Base-by-base conservation (phyloP, 2,329 filamentous ascomycete genomes). In the Colletotrichum sp. region DNA sequence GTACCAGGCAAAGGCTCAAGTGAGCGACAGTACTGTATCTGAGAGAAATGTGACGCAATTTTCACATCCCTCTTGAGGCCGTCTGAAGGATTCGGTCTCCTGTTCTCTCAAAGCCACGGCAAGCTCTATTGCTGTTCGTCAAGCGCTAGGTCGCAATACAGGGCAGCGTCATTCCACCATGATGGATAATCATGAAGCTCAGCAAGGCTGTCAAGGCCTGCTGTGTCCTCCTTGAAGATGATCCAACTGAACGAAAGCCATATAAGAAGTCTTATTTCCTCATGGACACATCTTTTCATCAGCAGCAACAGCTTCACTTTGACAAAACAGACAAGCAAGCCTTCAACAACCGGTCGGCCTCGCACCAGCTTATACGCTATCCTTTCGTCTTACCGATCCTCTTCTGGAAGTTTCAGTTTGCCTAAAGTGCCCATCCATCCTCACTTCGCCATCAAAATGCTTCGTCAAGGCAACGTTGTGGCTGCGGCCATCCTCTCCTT, bases 371-470 rank as follows among this genome's bases (percentile, higher is more conserved):
- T 30, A 32, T 8, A 32, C 57, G 30, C 59, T 13, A 63, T 36
- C 9, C 4, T n/a, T 8, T 25, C 30, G 19, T 34, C 30, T 22
- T 13, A 52, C n/a, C 11, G n/a, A 8, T 6, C 59, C 28, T 32
- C 16, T 30, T 25, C 22, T 19, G 25, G 55, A 16, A 63, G 6
- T 63, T 36, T 25, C n/a, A n/a, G 2, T 32, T 64, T 39, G 19
- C 30, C 32, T 19, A 5, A 28, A 9, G 12, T 39, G 19, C 48
- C 27, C 22, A 65, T 30, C 12, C 9, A 32, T 19, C 44, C 15
- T 28, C n/a, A 15, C 11, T 25, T 77, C 12, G 11, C 44, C n/a
- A 13, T 84, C 44, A 83, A 81, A 25, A 72, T 67, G 66, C n/a
- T 69, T 22, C 12, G 28, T 9, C 64, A 69, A 52, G n/a, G 22